Conservation (phyloP, 2,329 filamentous ascomycete genomes). For the Xylaria sp. region DNA sequence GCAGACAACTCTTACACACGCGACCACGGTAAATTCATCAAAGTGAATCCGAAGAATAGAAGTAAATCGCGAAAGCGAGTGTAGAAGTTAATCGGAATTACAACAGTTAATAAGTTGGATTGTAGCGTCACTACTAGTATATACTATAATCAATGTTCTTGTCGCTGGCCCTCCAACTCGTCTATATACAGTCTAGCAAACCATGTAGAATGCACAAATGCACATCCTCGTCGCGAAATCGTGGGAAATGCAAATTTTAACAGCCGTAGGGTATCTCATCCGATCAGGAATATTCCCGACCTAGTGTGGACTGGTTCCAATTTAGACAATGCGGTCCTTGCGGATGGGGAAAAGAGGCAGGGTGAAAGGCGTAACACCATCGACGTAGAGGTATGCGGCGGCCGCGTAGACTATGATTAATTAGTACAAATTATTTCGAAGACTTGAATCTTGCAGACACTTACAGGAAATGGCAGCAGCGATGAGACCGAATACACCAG, state of each 20-base stretch:
- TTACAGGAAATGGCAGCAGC: conserved; percentile 42
- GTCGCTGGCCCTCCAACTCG: conserved; percentile 26
- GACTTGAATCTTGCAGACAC: conserved; percentile 1
- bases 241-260: conserved; percentile 17
- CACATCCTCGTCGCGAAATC: conserved; percentile 31
- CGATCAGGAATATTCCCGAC: conserved; percentile 8
- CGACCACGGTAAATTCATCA: not conserved
- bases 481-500: conserved; percentile 43
- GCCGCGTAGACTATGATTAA: conserved; percentile 39
- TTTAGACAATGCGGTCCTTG: conserved; percentile 41
- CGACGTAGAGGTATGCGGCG: conserved; percentile 41
- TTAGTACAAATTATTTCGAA: conserved; percentile 19
- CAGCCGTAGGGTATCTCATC: conserved; percentile 25
- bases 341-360: conserved; percentile 44
- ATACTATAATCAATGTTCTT: conserved; percentile 33
- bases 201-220: conserved; percentile 16
- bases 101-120: conserved; percentile 31
- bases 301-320: conserved; percentile 1
- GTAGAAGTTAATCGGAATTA: conserved; percentile 1
- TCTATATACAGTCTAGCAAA: conserved; percentile 38
- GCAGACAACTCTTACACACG: too few relatives aligned
- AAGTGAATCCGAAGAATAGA: not conserved
- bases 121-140: conserved; percentile 30
- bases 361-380: conserved; percentile 41
- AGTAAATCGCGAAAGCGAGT: not conserved